Percentiles rank a stretch among this genome's conserved stretches.
Evolutionary conservation across 345 rosid genomes (phyloP).

Genomic region (Citrus medica): DNA sequence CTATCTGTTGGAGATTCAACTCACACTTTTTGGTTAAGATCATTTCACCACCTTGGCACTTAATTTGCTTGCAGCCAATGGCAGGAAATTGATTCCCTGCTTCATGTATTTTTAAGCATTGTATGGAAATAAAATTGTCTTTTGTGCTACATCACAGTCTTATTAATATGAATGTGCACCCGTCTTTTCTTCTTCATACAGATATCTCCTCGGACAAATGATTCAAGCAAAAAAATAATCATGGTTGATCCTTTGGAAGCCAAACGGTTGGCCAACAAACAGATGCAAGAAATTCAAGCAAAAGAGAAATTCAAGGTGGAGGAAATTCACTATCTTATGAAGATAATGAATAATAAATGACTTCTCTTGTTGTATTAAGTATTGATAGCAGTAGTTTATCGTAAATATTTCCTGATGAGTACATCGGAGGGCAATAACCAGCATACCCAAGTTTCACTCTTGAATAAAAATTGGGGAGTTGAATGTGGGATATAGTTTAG

Average conservation of each 20-base stretch:
- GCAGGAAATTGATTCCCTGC: neutral
- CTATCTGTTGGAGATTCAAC: neutral
- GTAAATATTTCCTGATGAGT: neutral
- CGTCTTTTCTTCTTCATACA: conserved; percentile 13
- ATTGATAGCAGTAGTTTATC: neutral
- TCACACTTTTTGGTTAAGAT: neutral
- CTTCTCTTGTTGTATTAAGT: neutral
- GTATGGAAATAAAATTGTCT: neutral
- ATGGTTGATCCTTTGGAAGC: conserved; percentile 98
- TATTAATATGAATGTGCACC: neutral
- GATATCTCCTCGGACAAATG: conserved; percentile 44
- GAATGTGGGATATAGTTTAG: neutral
- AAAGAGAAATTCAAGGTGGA: conserved; percentile 63
- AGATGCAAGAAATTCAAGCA: conserved; percentile 60
- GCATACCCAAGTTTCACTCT: neutral
- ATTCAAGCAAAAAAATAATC: conserved; percentile 34
- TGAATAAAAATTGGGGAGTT: neutral
- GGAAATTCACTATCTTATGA: neutral
- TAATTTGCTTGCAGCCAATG: neutral
- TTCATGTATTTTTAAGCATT: neutral
- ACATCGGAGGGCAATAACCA: neutral
- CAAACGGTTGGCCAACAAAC: conserved; percentile 73
- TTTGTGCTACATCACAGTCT: neutral
- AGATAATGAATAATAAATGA: neutral
- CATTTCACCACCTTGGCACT: neutral